Evolutionary conservation across 371 early-diverging fungal species (phyloP).

Genomic region (Capniomyces stellatus): DNA sequence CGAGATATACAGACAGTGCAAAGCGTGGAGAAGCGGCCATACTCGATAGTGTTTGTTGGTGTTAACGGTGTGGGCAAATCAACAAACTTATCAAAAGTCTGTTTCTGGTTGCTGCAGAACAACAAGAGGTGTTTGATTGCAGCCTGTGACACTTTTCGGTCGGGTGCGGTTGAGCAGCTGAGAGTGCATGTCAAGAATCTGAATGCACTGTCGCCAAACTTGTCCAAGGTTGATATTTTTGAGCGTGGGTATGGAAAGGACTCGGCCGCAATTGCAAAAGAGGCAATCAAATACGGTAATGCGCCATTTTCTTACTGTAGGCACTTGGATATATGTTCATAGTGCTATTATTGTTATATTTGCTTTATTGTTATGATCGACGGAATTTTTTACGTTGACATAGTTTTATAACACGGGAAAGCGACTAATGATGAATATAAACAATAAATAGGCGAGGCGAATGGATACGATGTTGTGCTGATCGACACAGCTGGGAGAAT

Average conservation of each 20-base stretch:
- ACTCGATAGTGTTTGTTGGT: conserved; percentile 89
- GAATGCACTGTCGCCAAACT: conserved; percentile 49
- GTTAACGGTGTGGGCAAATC: conserved; percentile 99
- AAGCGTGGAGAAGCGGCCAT: conserved; percentile 49
- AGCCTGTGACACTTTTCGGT: conserved; percentile 98
- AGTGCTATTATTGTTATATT: no score
- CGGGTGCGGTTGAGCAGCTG: conserved; percentile 98
- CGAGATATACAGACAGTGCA: conserved; percentile 68
- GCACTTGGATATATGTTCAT: no score
- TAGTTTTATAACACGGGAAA: no score
- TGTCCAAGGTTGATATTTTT: conserved; percentile 71
- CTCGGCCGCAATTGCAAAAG: conserved; percentile 94
- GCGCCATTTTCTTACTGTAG: no score
- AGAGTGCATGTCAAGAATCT: conserved; percentile 86
- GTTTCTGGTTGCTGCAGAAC: conserved; percentile 95
- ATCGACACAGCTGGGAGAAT: conserved; percentile 99
- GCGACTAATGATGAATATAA: no score
- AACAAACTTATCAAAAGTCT: conserved; percentile 95
- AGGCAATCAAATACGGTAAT: conserved; percentile 80
- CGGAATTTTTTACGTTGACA: no score
- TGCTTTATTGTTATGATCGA: no score
- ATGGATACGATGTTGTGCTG: conserved; percentile 90
- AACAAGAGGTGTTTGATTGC: conserved; percentile 85
- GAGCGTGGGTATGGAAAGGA: conserved; percentile 99
- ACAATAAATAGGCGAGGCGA: conserved; percentile 15